Evolutionary conservation across 371 early-diverging fungal genomes (phyloP).

Genomic region (Lichtheimia ornata): DNA sequence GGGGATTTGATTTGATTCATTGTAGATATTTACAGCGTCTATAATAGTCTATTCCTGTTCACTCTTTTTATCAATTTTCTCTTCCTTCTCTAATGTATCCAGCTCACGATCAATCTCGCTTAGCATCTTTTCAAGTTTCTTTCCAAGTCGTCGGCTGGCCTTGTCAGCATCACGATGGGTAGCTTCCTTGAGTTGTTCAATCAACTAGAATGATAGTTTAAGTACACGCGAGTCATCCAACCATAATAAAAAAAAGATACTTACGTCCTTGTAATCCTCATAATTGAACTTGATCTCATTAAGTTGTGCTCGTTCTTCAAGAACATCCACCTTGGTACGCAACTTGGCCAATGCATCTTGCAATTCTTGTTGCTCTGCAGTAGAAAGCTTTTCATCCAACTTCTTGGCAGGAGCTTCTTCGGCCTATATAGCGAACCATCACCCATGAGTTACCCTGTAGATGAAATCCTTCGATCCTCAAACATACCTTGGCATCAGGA

Average conservation of each 20-base stretch:
- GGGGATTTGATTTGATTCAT: too few relatives aligned
- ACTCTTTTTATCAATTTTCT: slow-evolving; percentile 5
- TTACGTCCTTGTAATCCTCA: slow-evolving; percentile 67
- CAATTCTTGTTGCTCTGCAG: slow-evolving; percentile 63
- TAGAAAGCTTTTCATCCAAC: slow-evolving; percentile 54
- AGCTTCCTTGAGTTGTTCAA: slow-evolving; percentile 61
- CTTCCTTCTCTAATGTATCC: slow-evolving; percentile 50
- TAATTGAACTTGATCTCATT: slow-evolving; percentile 66
- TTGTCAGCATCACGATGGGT: slow-evolving; percentile 58
- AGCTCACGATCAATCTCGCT: slow-evolving; percentile 71
- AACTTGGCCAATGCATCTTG: slow-evolving; percentile 64
- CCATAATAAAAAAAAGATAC: neutral
- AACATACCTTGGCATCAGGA: slow-evolving; percentile 21
- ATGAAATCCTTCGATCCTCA: neutral
- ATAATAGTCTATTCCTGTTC: neutral
- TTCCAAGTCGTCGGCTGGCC: slow-evolving; percentile 55
- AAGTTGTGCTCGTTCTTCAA: slow-evolving; percentile 67
- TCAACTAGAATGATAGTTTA: slow-evolving; percentile 27
- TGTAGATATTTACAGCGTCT: too few relatives aligned
- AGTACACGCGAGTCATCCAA: neutral
- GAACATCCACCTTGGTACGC: slow-evolving; percentile 62
- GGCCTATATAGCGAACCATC: slow-evolving; percentile 8
- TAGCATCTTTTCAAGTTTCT: slow-evolving; percentile 67
- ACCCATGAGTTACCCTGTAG: neutral
- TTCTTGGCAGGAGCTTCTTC: slow-evolving; percentile 16